These are phyloP conservation scores for Dothideomycetes sp. DNA, from an alignment of 2,329 filamentous ascomycete genomes.

Conservation along the genomic window DNA sequence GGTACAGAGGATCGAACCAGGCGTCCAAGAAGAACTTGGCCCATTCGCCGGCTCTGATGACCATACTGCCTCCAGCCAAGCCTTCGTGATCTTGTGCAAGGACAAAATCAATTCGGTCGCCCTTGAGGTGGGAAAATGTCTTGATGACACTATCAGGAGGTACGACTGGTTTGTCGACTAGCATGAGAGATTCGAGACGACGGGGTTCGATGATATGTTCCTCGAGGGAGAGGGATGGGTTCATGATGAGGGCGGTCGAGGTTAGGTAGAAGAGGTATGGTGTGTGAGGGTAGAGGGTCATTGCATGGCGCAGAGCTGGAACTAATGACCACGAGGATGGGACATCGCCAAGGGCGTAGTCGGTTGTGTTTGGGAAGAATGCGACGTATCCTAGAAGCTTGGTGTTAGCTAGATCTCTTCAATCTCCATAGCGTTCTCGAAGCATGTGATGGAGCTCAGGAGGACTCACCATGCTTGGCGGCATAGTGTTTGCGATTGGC, in stretches of 20 bases:
- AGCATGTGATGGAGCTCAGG: background rate
- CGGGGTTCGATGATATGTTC: slow-evolving; percentile 58
- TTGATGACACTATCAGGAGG: slow-evolving; percentile 95
- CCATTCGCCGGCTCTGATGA: slow-evolving; percentile 80
- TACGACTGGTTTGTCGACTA: slow-evolving; percentile 76
- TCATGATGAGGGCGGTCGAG: slow-evolving; percentile 80
- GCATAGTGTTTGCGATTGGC: slow-evolving; percentile 82
- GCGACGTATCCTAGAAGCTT: slow-evolving; percentile 64
- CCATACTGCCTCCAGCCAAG: slow-evolving; percentile 64
- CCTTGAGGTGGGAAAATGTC: slow-evolving; percentile 76
- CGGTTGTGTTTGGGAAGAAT: slow-evolving; percentile 67
- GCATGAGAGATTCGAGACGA: slow-evolving; percentile 68
- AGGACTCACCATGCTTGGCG: slow-evolving; percentile 69
- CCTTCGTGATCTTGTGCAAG: slow-evolving; percentile 78
- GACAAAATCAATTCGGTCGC: slow-evolving; percentile 69
- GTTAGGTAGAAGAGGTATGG: slow-evolving; percentile 84
- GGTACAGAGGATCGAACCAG: slow-evolving; percentile 92
- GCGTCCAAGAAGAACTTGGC: slow-evolving; percentile 85
- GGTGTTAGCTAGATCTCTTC: too few species aligned
- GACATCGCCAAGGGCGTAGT: slow-evolving; percentile 59
- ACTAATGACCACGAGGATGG: slow-evolving; percentile 66
- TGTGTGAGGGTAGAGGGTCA: slow-evolving; percentile 67
- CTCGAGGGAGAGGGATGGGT: slow-evolving; percentile 60
- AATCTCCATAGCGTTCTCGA: background rate
- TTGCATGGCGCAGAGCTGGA: slow-evolving; percentile 79